Conservation (phyloP, 169 alveolate genomes). For the Plasmodium fragile region DNA sequence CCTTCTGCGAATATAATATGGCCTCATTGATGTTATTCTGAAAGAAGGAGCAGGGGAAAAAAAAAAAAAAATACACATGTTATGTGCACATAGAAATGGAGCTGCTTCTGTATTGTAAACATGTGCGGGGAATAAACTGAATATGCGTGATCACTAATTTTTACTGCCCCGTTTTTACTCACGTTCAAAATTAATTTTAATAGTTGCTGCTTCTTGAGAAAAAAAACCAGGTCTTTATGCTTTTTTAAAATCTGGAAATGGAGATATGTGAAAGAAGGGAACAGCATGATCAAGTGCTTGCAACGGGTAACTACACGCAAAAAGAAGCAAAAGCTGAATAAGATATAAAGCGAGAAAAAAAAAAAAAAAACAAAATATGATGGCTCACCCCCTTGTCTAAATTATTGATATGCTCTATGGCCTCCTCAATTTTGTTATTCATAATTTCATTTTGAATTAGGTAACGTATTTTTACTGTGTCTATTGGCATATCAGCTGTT, state of each 20-base stretch:
- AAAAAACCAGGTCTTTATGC: conserved; percentile 66
- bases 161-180: neutral
- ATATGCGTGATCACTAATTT: neutral
- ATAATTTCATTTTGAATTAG: conserved; percentile 53
- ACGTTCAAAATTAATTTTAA: conserved; percentile 62
- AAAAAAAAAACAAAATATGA: neutral
- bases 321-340: neutral
- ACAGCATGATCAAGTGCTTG: neutral
- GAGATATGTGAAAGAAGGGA: neutral
- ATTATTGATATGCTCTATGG: conserved; percentile 69
- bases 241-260: conserved; percentile 56
- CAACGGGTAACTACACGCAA: neutral
- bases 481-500: conserved; percentile 74
- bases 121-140: neutral
- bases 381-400: conserved; percentile 53
- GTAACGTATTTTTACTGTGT: conserved; percentile 64
- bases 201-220: conserved; percentile 69
- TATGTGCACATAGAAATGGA: neutral
- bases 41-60: neutral
- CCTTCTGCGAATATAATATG: conserved; percentile 72
- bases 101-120: neutral
- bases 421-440: conserved; percentile 69
- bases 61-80: neutral
- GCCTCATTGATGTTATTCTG: conserved; percentile 73
- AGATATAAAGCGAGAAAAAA: neutral